A percentile compares a stretch with the other conserved stretches of the same genome.
Conservation (phyloP, 257 asterid genomes). For the Primulina eburnea region DNA sequence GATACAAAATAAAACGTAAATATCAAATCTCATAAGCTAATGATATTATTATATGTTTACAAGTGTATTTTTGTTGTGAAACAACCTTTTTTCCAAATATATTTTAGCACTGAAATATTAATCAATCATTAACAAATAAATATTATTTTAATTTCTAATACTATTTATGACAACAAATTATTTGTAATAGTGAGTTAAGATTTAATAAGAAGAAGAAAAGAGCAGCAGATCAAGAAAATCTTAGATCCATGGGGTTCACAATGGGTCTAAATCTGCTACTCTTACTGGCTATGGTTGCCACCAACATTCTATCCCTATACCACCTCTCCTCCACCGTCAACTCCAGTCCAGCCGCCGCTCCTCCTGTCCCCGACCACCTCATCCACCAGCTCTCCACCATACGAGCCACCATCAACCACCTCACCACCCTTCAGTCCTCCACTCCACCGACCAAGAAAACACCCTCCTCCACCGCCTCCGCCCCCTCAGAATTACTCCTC, state of each 20-base stretch:
- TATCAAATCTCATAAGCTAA: too few species aligned
- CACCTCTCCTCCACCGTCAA: conserved; percentile 91
- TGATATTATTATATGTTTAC: too few species aligned
- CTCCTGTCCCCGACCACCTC: conserved; percentile 88
- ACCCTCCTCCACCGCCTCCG: conserved; percentile 26
- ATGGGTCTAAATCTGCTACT: conserved; percentile 86
- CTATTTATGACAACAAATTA: too few species aligned
- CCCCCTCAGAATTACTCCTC: conserved; percentile 75
- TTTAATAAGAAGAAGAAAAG: not conserved
- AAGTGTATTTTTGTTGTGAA: too few species aligned
- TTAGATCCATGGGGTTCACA: conserved; percentile 59
- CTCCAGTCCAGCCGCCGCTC: conserved; percentile 49
- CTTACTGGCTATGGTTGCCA: conserved; percentile 88
- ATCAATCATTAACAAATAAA: too few species aligned
- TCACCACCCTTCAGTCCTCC: conserved; percentile 68
- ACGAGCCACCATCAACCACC: conserved; percentile 95
- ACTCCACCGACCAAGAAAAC: conserved; percentile 35
- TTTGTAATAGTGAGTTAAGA: too few species aligned
- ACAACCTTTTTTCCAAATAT: too few species aligned
- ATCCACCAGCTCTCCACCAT: conserved; percentile 91
- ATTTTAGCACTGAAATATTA: too few species aligned
- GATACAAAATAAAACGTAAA: too few species aligned
- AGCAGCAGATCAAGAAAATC: conserved; percentile 15
- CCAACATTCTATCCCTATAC: conserved; percentile 94
- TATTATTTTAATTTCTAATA: too few species aligned